phyloP scores from a whole-genome alignment of 2,329 filamentous ascomycete species.

The Arthrobotrys entomopaga region DNA sequence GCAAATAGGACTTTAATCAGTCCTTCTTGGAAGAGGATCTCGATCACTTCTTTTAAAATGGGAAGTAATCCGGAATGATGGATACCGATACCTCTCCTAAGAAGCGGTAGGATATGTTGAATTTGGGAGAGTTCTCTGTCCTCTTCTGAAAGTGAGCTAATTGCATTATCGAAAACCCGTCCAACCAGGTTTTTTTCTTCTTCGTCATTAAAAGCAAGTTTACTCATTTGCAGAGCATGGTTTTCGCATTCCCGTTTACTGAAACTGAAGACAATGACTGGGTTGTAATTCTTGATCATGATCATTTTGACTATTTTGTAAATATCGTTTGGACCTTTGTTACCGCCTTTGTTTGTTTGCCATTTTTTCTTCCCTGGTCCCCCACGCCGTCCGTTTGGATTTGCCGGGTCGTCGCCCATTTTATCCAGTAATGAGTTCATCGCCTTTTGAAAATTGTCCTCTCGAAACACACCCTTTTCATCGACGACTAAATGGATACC shows the following conservation, averaged over 20 bases:
- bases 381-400: conserved; percentile 76
- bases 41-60: conserved; percentile 97
- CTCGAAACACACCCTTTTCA: conserved; percentile 94
- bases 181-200: conserved; percentile 93
- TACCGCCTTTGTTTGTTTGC: conserved; percentile 87
- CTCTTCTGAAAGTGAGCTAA: conserved; percentile 90
- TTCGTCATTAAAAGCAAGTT: conserved; percentile 92
- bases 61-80: conserved; percentile 96
- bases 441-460: conserved; percentile 96
- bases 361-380: conserved; percentile 93
- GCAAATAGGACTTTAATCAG: conserved; percentile 98
- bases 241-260: conserved; percentile 97
- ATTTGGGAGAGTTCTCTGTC: conserved; percentile 91
- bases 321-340: conserved; percentile 76
- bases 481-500: conserved; percentile 95
- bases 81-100: conserved; percentile 92
- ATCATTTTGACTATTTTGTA: conserved; percentile 99
- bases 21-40: conserved; percentile 98
- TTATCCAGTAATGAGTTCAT: conserved; percentile 90
- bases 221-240: conserved; percentile 85
- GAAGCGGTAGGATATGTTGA: conserved; percentile 83
- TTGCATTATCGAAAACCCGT: conserved; percentile 92
- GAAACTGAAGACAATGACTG: conserved; percentile 99
- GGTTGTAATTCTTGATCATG: conserved; percentile 95
- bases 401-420: conserved; percentile 83